These are phyloP conservation scores for Aphanomyces cochlioides DNA, from an alignment of 352 stramenopile species.

Conservation along the genomic window DNA sequence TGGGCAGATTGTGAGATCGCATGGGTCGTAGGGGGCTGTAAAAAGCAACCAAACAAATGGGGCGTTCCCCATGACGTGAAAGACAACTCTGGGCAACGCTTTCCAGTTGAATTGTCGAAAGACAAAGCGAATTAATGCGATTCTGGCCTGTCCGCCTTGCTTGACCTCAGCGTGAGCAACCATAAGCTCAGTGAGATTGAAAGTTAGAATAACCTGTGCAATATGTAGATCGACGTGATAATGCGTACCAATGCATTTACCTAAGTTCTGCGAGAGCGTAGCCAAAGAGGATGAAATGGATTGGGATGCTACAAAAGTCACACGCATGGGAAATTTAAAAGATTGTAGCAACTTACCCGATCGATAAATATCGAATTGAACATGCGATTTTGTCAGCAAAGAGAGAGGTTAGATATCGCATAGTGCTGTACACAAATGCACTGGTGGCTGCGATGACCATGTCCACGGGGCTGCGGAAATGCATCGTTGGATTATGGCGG, in stretches of 20 bases:
- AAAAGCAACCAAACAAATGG: neutral
- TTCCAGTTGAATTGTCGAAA: neutral
- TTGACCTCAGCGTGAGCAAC: neutral
- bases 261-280: too few relatives aligned
- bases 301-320: too few relatives aligned
- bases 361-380: neutral
- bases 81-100: neutral
- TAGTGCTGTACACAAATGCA: slow-evolving; percentile 2
- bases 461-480: slow-evolving; percentile 13
- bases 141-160: neutral
- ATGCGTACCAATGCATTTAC: too few relatives aligned
- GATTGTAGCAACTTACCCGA: too few relatives aligned
- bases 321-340: too few relatives aligned
- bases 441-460: neutral
- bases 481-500: slow-evolving; percentile 10
- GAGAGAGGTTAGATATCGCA: slow-evolving; percentile 10
- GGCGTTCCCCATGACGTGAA: neutral
- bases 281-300: too few relatives aligned
- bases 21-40: neutral
- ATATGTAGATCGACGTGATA: too few relatives aligned
- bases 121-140: neutral
- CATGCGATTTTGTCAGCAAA: slow-evolving; percentile 2
- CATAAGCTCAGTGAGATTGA: slow-evolving; percentile 17
- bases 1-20: slow-evolving; percentile 4
- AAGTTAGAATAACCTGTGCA: slow-evolving; percentile 15